Evolutionary conservation across 345 rosid genomes (phyloP).

Genomic region (Combretum micranthum): DNA sequence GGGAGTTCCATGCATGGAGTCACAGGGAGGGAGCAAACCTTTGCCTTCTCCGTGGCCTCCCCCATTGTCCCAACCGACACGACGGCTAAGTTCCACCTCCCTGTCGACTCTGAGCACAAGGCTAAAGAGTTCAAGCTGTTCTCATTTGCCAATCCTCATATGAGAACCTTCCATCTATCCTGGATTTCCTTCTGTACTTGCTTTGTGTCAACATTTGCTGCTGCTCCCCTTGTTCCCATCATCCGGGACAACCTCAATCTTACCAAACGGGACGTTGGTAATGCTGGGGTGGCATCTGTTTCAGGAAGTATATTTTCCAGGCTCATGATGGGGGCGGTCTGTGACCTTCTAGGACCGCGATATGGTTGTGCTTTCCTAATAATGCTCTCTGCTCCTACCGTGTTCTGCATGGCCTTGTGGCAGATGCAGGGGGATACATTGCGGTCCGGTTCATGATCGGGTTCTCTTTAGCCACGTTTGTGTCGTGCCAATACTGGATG

Average conservation of each 20-base stretch:
- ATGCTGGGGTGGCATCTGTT: too few relatives aligned
- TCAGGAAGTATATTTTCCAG: too few relatives aligned
- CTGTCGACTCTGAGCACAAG: slow-evolving; percentile 85
- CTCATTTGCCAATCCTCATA: too few relatives aligned
- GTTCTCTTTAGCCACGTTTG: too few relatives aligned
- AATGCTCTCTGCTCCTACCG: slow-evolving; percentile 76
- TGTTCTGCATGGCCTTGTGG: slow-evolving; percentile 78
- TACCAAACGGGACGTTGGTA: slow-evolving; percentile 57
- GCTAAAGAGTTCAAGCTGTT: slow-evolving; percentile 68
- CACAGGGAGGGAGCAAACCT: slow-evolving; percentile 57
- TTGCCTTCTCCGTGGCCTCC: slow-evolving; percentile 57
- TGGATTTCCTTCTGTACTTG: slow-evolving; percentile 92
- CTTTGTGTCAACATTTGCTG: slow-evolving; percentile 84
- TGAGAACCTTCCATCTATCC: slow-evolving; percentile 80
- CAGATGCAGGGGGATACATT: slow-evolving; percentile 55
- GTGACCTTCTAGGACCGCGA: too few relatives aligned
- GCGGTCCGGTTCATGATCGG: slow-evolving; percentile 81
- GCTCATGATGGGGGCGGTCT: too few relatives aligned
- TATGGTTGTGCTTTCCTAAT: too few relatives aligned
- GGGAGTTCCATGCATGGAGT: slow-evolving; percentile 89
- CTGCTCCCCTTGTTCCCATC: slow-evolving; percentile 85
- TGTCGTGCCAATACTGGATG: too few relatives aligned
- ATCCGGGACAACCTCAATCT: slow-evolving; percentile 76
- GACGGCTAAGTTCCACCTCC: slow-evolving; percentile 55
- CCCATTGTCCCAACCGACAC: slow-evolving; percentile 57